Evolutionary conservation across 176 grass and related monocot genomes (phyloP).

Genomic region (Lolium rigidum): DNA sequence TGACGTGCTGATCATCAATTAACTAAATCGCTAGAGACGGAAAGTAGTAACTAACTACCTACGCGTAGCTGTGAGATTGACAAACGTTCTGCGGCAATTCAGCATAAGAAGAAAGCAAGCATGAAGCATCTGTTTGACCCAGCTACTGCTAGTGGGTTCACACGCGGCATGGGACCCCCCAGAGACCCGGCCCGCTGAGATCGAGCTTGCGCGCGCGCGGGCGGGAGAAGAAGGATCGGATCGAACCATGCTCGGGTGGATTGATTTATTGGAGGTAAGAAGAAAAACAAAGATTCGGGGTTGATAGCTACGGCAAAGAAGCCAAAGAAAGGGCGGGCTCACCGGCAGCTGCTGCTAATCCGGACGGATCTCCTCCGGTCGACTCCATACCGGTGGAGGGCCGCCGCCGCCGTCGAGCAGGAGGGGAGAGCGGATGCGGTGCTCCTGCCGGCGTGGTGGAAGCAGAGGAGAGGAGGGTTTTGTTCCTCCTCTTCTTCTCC

Average conservation of each 20-base stretch:
- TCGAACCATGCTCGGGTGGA: constrained; percentile 6
- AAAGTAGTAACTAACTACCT: background rate
- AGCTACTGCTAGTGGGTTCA: background rate
- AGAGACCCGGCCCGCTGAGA: background rate
- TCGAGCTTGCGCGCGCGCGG: background rate
- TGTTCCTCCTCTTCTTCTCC: background rate
- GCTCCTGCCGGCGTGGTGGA: background rate
- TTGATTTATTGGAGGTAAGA: no score
- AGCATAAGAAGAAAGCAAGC: background rate
- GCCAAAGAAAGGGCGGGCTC: background rate
- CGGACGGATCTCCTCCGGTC: constrained; percentile 18
- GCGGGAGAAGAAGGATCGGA: constrained; percentile 10
- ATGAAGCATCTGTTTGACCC: constrained; percentile 8
- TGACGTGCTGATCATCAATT: background rate
- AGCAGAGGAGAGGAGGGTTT: constrained; percentile 18
- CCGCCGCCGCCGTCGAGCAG: background rate
- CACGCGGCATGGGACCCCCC: constrained; percentile 16
- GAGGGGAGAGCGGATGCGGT: background rate
- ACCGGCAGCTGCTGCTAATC: constrained; percentile 15
- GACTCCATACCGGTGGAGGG: background rate
- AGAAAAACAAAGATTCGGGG: no score
- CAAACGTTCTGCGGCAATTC: background rate
- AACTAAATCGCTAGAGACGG: background rate
- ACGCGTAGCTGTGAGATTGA: background rate
- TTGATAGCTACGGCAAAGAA: constrained; percentile 10